Percentiles rank a stretch among this genome's conserved stretches.
Conservation (phyloP, 2,329 filamentous ascomycete species). For the Grosmannia clavigera region DNA sequence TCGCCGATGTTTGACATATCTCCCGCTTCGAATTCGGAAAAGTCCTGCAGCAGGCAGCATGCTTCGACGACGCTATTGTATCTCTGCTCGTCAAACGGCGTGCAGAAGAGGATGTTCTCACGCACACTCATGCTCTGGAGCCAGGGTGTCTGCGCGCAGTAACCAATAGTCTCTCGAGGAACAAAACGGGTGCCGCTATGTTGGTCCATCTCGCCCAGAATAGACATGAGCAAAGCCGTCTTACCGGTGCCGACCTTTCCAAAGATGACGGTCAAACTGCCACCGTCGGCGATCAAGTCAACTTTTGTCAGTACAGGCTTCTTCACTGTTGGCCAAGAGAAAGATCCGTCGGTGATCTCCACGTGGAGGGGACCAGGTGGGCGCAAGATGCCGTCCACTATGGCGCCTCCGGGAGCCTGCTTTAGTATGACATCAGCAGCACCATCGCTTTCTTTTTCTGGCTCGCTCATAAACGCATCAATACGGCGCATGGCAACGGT, state of each 20-base stretch:
- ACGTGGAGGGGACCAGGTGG: slow-evolving; percentile 25
- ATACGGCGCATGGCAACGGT: slow-evolving; percentile 73
- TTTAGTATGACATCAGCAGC: slow-evolving; percentile 13
- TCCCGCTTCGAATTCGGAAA: slow-evolving; percentile 41
- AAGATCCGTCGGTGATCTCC: slow-evolving; percentile 52
- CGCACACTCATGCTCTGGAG: slow-evolving; percentile 53
- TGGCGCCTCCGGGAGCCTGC: neutral
- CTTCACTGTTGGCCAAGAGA: slow-evolving; percentile 64
- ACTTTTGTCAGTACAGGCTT: slow-evolving; percentile 37
- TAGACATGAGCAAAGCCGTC: slow-evolving; percentile 45
- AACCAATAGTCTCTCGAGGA: slow-evolving; percentile 37
- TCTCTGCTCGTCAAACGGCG: slow-evolving; percentile 36
- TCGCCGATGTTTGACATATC: slow-evolving; percentile 49
- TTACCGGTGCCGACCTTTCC: slow-evolving; percentile 51
- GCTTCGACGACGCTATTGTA: slow-evolving; percentile 50
- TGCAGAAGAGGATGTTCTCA: slow-evolving; percentile 52
- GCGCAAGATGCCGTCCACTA: neutral
- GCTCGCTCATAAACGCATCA: slow-evolving; percentile 76
- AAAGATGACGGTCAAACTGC: slow-evolving; percentile 42
- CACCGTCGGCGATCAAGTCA: slow-evolving; percentile 28
- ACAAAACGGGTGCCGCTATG: slow-evolving; percentile 34
- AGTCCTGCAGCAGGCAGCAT: slow-evolving; percentile 44
- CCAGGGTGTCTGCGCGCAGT: slow-evolving; percentile 51
- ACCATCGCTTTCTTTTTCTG: slow-evolving; percentile 51
- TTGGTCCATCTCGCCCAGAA: slow-evolving; percentile 56